Base-by-base conservation (phyloP, 176 grass and related monocot species). In the Ensete glaucum region DNA sequence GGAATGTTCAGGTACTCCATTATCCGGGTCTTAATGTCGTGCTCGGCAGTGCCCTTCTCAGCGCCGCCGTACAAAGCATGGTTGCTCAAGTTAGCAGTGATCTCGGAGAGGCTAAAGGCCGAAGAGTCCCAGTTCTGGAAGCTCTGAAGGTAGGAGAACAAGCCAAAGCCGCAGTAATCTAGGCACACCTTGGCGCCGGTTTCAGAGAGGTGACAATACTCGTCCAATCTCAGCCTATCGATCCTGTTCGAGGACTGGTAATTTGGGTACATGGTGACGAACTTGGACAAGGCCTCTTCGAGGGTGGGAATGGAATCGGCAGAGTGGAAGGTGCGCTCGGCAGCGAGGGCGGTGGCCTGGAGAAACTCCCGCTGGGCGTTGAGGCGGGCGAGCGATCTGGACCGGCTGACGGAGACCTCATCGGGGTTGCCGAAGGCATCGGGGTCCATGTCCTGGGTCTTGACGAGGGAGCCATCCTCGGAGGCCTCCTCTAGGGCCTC, bases 1-100 rank as follows among this genome's bases (percentile, higher is more conserved):
- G 94, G 94, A 74, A 98, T 98, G 84, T 98, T 98, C 69, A 98
- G 85, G 79, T 98, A 98, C 54, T 98, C 84, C 90, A 98, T 98
- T 76, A 98, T 93, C 67, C 90, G 83, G 59, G 43, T 77, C 53
- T 65, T 81, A 82, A 98, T 87, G 56, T 98, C 94, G 54, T 93
- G 84, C 65, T 98, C 94, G 0, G 83, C 78, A 56, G 94, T 98
- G 73, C 90, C 90, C 69, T 91, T 93, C 62, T 93, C 90, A 8
- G 94, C 88, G 50, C 56, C 64, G 16, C 94, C 94, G 79, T 98
- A 90, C 71, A 98, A 80, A 63, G 90, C 90, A 73, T 98, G 94
- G 84, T 98, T 98, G 85, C 87, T 93, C 62, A 98, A 85, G 49
- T 98, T 98, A 51, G 85, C 90, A 6, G 90, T 98, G 79, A 93